Evolutionary conservation across 371 early-diverging fungal genomes (phyloP), one percentile per base, ranked within the genome.

Genomic region (Furculomyces boomerangus): DNA sequence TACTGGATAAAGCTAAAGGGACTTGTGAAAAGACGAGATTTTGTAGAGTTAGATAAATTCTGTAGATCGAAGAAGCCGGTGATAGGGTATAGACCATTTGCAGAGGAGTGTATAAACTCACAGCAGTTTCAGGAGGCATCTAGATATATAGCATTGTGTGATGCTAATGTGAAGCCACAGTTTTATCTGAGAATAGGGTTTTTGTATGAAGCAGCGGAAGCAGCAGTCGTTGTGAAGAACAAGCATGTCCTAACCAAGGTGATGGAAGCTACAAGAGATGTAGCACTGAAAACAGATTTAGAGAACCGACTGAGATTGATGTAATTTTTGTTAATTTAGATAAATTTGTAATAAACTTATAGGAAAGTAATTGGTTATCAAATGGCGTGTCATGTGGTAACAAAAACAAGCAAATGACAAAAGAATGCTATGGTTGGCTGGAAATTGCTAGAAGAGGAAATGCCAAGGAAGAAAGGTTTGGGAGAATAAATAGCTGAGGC

Each of bases 1-100:
- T 87, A 86, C 81, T 86, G 86, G 86, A 73, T 92, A 39, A 88
- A 86, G 55, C 61, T 90, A 3, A 79, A 77, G 18, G 87, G 88
- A 0, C 66, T 93, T n/a, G 90, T 90, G 0, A 76, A 79, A 64
- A 74, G 77, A 20, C 70, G 84, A 28, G 87, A 91, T 57, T 93
- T 88, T 89, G 85, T 84, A 10, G 85, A 80, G 30, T 71, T 93
- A 48, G 91, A 90, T 30, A 83, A 84, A 47, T 59, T 88, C 18
- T 72, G 87, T 14, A 80, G 78, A 46, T 79, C 79, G 31, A 83
- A 82, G 41, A 86, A 83, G 53, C 81, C 88, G 16, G 88, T 87
- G 0, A 85, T 88, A 54, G 89, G 89, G 3, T 87, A 82, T 55
- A 78, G 74, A 60, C 86, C 90, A 18, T 89, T 89, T 72, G 88